Conservation (phyloP, 768 basidiomycete species). For the Xanthoconium stramineum region DNA sequence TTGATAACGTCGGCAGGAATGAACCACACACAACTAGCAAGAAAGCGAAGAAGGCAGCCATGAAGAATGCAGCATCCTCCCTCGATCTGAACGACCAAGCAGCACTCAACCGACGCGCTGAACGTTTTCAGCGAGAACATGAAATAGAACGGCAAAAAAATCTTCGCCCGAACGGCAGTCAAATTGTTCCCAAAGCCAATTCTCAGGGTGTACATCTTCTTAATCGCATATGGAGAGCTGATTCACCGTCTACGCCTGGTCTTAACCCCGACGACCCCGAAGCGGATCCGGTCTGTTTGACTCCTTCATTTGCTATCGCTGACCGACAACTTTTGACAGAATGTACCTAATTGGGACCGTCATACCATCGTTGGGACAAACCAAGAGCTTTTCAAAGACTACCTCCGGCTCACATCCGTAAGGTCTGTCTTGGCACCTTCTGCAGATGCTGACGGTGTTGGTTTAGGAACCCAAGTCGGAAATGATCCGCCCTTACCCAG, state of each 20-base stretch:
- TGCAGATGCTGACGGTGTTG: conserved; percentile 4
- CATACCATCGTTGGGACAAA: conserved; percentile 93
- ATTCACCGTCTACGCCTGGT: conserved; percentile 49
- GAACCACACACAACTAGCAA: conserved; percentile 46
- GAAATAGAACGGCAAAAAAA: conserved; percentile 74
- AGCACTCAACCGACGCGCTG: conserved; percentile 72
- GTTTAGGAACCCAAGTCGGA: conserved; percentile 91
- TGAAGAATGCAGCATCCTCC: conserved; percentile 35
- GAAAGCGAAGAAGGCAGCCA: conserved; percentile 58
- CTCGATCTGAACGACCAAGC: conserved; percentile 64
- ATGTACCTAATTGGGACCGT: conserved; percentile 95
- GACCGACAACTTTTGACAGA: conserved; percentile 46
- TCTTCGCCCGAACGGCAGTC: conserved; percentile 30
- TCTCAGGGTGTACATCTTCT: conserved; percentile 53
- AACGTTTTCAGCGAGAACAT: conserved; percentile 89
- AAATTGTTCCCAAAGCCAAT: conserved; percentile 41
- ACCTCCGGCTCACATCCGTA: conserved; percentile 90
- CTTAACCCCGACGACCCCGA: conserved; percentile 62
- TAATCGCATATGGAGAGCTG: conserved; percentile 40
- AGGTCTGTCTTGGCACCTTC: neutral
- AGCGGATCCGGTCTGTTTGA: conserved; percentile 58
- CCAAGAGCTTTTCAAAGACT: conserved; percentile 90
- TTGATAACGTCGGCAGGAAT: conserved; percentile 32
- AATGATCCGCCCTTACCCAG: conserved; percentile 82
- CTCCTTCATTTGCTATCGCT: neutral